Percentiles rank a stretch among this genome's conserved stretches.
These are phyloP conservation scores for Chiua sp. DNA, from an alignment of 1,284 basidiomycete species.

Conservation along the genomic window DNA sequence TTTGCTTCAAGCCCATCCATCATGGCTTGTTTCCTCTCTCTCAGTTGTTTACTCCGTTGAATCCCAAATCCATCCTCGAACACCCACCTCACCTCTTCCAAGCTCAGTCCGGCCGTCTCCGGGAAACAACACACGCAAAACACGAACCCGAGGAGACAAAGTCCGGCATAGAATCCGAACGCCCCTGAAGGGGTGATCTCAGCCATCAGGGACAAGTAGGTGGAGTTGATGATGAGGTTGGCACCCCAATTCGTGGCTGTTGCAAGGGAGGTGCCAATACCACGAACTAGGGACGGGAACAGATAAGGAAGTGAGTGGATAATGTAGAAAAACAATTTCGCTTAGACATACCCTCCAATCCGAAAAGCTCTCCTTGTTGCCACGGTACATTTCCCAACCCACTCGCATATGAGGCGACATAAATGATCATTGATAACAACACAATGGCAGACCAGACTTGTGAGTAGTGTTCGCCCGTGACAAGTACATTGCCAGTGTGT, in stretches of 20 bases:
- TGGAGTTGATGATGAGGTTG: slow-evolving; percentile 81
- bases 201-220: slow-evolving; percentile 80
- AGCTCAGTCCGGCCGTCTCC: slow-evolving; percentile 75
- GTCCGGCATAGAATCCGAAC: slow-evolving; percentile 80
- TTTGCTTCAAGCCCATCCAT: not conserved
- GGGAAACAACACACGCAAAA: slow-evolving; percentile 78
- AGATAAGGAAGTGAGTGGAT: not conserved
- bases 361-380: slow-evolving; percentile 88
- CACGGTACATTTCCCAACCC: slow-evolving; percentile 83
- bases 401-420: slow-evolving; percentile 83
- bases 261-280: slow-evolving; percentile 80
- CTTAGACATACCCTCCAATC: slow-evolving; percentile 58
- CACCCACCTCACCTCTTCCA: slow-evolving; percentile 75
- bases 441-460: slow-evolving; percentile 70
- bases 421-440: slow-evolving; percentile 81
- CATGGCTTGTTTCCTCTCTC: slow-evolving; percentile 25
- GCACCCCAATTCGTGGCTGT: slow-evolving; percentile 85
- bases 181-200: slow-evolving; percentile 79
- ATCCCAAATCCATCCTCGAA: slow-evolving; percentile 67
- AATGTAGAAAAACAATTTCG: not conserved
- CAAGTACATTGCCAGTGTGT: slow-evolving; percentile 68
- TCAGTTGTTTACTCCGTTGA: slow-evolving; percentile 49
- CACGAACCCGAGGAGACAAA: slow-evolving; percentile 73
- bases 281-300: slow-evolving; percentile 58
- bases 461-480: slow-evolving; percentile 69